Percentiles rank a stretch among this genome's conserved stretches.
Conservation (phyloP, 176 grass and related monocot genomes). For the Musa itinerans region DNA sequence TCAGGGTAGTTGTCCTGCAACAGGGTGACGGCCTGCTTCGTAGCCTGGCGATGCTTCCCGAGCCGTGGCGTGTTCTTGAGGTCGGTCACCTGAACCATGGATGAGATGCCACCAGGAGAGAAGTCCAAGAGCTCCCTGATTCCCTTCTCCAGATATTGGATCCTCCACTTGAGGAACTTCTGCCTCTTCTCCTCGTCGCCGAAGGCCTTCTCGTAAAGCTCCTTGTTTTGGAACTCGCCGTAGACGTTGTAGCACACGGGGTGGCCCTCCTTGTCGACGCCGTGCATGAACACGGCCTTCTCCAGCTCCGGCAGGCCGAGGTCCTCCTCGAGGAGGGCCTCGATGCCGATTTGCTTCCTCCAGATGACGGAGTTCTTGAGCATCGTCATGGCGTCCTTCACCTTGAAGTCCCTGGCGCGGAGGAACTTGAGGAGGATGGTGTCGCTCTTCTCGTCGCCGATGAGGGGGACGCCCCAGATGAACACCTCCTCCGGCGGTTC, state of each 20-base stretch:
- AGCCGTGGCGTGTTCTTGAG: conserved; percentile 22
- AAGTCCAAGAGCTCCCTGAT: conserved; percentile 24
- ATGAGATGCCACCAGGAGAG: conserved; percentile 4
- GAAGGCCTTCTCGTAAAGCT: conserved; percentile 17
- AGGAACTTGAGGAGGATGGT: conserved; percentile 24
- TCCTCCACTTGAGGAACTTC: conserved; percentile 20
- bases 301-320: conserved; percentile 14
- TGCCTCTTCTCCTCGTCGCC: conserved; percentile 20
- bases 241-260: conserved; percentile 31
- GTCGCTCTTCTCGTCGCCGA: conserved; percentile 16
- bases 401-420: conserved; percentile 23
- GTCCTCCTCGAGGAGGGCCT: conserved; percentile 21
- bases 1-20: conserved; percentile 28
- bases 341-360: conserved; percentile 19
- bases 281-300: conserved; percentile 18
- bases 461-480: conserved; percentile 19
- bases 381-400: conserved; percentile 15
- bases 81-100: conserved; percentile 25
- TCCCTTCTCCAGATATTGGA: conserved; percentile 17
- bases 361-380: conserved; percentile 16
- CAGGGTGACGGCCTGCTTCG: conserved; percentile 3
- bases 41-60: conserved; percentile 14
- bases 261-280: conserved; percentile 15
- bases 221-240: conserved; percentile 18
- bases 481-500: conserved; percentile 1